A percentile compares a stretch with the other conserved stretches of the same genome.
Conservation (phyloP, 148 eudicot species). For the Agrostemma githago region DNA sequence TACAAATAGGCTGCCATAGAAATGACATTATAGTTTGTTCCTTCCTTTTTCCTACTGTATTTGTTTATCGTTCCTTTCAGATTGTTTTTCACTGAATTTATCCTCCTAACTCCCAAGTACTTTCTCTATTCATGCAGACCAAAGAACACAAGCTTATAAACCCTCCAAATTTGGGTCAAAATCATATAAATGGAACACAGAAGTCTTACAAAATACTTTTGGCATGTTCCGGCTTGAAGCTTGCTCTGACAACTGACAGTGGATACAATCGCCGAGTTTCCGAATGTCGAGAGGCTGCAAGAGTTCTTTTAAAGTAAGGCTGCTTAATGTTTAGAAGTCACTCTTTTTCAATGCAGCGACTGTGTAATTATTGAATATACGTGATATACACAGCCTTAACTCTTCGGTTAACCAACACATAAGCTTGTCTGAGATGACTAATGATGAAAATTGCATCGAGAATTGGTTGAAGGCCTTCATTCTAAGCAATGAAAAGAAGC, state of each 20-base stretch:
- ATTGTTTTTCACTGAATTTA: conserved; percentile 3
- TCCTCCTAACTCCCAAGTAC: not conserved
- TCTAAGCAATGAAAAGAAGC: not conserved
- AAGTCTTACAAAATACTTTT: conserved; percentile 70
- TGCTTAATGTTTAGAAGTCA: conserved; percentile 2
- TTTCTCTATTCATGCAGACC: conserved; percentile 44
- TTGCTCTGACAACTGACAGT: conserved; percentile 65
- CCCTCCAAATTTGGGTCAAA: conserved; percentile 34
- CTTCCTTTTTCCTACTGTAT: not conserved
- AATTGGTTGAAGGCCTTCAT: not conserved
- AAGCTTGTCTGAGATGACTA: not conserved
- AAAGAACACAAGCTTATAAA: conserved; percentile 79
- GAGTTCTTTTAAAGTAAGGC: conserved; percentile 65
- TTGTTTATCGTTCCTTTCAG: not conserved
- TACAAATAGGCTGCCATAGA: conserved; percentile 1
- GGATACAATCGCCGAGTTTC: conserved; percentile 82
- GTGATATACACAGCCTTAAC: not conserved
- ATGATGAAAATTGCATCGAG: not conserved
- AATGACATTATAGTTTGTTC: not conserved
- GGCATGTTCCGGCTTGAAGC: conserved; percentile 93
- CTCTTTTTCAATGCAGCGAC: not conserved
- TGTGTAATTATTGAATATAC: not conserved
- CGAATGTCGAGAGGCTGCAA: conserved; percentile 89
- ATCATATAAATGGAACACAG: conserved; percentile 25
- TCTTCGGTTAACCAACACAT: not conserved